These are phyloP conservation scores for Lithospermum erythrorhizon DNA, from an alignment of 257 asterid species.

Conservation along the genomic window DNA sequence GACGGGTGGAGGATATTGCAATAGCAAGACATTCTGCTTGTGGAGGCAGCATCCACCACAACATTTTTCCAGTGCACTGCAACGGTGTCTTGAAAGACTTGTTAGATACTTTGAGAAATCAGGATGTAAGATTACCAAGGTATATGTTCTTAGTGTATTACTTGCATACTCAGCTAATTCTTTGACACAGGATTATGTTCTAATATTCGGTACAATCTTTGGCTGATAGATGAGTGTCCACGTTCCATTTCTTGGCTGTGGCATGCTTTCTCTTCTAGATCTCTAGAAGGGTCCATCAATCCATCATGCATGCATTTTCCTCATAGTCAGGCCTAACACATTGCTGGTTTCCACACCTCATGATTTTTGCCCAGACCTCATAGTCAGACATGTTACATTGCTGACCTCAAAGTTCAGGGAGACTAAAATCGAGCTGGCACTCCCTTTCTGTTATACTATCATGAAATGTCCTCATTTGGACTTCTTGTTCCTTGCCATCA, in stretches of 20 bases:
- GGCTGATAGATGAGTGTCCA: slow-evolving; percentile 51
- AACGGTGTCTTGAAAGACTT: slow-evolving; percentile 12
- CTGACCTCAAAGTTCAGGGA: slow-evolving; percentile 53
- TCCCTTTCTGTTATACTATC: slow-evolving; percentile 32
- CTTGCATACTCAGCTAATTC: slow-evolving; percentile 58
- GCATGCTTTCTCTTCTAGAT: slow-evolving; percentile 39
- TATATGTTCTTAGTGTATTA: slow-evolving; percentile 29
- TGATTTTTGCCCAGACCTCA: slow-evolving; percentile 49
- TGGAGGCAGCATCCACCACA: neutral
- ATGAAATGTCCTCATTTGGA: slow-evolving; percentile 46
- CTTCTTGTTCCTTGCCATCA: slow-evolving; percentile 49
- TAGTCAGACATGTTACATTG: slow-evolving; percentile 39
- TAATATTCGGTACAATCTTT: slow-evolving; percentile 36
- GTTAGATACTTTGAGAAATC: slow-evolving; percentile 34
- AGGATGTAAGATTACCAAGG: slow-evolving; percentile 28
- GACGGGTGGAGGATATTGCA: neutral
- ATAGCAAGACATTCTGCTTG: neutral
- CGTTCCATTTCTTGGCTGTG: slow-evolving; percentile 53
- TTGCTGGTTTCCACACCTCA: slow-evolving; percentile 44
- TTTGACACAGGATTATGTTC: slow-evolving; percentile 72
- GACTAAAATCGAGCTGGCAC: slow-evolving; percentile 47
- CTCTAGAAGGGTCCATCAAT: slow-evolving; percentile 45
- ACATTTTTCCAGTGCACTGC: slow-evolving; percentile 11
- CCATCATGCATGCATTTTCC: slow-evolving; percentile 53
- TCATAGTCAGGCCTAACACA: slow-evolving; percentile 14